Conservation (phyloP, 139 green algal species). For the Chara braunii region DNA sequence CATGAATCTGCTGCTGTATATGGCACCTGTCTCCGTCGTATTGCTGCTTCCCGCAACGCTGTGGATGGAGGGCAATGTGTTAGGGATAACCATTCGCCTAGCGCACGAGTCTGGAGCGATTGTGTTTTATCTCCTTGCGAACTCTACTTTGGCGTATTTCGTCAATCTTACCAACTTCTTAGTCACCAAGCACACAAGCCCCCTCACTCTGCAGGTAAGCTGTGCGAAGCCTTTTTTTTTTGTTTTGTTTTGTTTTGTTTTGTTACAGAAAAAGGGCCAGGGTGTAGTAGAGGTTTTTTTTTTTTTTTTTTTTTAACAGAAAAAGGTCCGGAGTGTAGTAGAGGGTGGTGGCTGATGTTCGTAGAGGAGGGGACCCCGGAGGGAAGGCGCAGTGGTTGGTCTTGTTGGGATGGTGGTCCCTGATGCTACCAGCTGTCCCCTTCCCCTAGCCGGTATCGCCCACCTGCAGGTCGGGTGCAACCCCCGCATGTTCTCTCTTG, state of each 20-base stretch:
- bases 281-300: too few relatives aligned
- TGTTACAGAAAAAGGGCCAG: too few relatives aligned
- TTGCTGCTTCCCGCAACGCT: slow-evolving; percentile 64
- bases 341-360: too few relatives aligned
- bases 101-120: slow-evolving; percentile 11
- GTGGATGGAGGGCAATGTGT: slow-evolving; percentile 59
- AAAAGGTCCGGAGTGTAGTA: too few relatives aligned
- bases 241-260: slow-evolving; percentile 3
- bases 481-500: too few relatives aligned
- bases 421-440: too few relatives aligned
- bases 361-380: too few relatives aligned
- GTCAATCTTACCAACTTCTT: slow-evolving; percentile 97
- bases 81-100: slow-evolving; percentile 22
- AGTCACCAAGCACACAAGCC: slow-evolving; percentile 88
- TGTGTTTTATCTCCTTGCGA: slow-evolving; percentile 62
- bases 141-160: slow-evolving; percentile 80
- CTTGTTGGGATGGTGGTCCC: too few relatives aligned
- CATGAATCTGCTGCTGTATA: slow-evolving; percentile 87
- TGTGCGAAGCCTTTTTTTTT: slow-evolving; percentile 3
- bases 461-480: too few relatives aligned
- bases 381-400: too few relatives aligned
- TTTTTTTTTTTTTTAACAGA: too few relatives aligned
- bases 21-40: slow-evolving; percentile 63
- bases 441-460: too few relatives aligned
- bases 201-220: slow-evolving; percentile 85